Percentiles rank a stretch among this genome's conserved stretches.
Evolutionary conservation across 441 rosid genomes (phyloP).

Genomic region (Pelargonium myrrhifolium): DNA sequence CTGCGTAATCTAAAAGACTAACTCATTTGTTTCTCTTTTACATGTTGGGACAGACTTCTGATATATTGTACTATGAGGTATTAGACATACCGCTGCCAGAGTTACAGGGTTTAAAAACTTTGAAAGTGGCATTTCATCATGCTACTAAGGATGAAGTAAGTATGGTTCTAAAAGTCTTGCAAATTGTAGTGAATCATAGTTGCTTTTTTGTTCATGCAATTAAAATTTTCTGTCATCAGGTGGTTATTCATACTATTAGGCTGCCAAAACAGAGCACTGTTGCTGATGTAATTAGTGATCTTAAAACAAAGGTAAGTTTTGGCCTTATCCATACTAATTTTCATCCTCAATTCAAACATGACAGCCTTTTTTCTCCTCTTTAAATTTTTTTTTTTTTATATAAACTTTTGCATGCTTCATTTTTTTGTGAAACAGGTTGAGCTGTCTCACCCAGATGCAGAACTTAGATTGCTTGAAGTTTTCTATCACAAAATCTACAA

Average conservation of each 20-base stretch:
- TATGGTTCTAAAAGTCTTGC: conserved; percentile 18
- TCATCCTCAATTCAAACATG: too few relatives aligned
- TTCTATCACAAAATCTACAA: conserved; percentile 64
- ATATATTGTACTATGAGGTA: conserved; percentile 63
- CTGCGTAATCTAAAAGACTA: neutral
- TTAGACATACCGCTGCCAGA: conserved; percentile 72
- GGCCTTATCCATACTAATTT: neutral
- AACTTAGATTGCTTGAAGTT: conserved; percentile 64
- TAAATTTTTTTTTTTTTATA: too few relatives aligned
- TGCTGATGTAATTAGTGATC: conserved; percentile 60
- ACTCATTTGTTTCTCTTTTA: neutral
- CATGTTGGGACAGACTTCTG: conserved; percentile 44
- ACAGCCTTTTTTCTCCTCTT: too few relatives aligned
- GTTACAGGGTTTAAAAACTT: conserved; percentile 61
- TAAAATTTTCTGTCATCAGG: conserved; percentile 32
- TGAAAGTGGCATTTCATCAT: conserved; percentile 66
- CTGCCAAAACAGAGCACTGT: conserved; percentile 68
- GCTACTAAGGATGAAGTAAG: conserved; percentile 72
- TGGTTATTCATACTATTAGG: conserved; percentile 55
- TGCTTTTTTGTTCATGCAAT: conserved; percentile 14
- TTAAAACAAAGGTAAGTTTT: conserved; percentile 47
- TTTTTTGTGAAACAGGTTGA: conserved; percentile 45
- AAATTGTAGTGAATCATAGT: conserved; percentile 4
- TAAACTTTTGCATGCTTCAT: too few relatives aligned
- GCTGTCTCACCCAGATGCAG: conserved; percentile 55